Evolutionary conservation across 1,139 yeast genomes (phyloP).

Genomic region (Lodderomyces orthopsilosis): DNA sequence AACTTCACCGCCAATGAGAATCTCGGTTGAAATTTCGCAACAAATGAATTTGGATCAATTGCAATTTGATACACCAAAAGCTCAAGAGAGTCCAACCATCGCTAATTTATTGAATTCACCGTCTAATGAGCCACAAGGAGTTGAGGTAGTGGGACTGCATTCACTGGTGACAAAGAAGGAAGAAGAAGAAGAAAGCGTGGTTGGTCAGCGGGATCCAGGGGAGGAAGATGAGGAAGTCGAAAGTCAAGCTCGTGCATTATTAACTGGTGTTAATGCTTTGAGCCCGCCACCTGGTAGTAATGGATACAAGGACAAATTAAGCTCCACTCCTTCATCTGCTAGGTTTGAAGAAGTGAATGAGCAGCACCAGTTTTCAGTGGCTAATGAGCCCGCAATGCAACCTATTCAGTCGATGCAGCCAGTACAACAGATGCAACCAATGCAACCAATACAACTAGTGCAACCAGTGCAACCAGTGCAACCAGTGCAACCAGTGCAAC

Average conservation of each 20-base stretch:
- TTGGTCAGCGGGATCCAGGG: not conserved
- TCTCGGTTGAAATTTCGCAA: slow-evolving; percentile 18
- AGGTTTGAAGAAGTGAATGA: not conserved
- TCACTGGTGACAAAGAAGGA: slow-evolving; percentile 2
- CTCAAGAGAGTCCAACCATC: slow-evolving; percentile 16
- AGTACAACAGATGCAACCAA: not conserved
- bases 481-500: not conserved
- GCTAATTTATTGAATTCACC: slow-evolving; percentile 15
- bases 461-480: slow-evolving; percentile 1
- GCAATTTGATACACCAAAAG: slow-evolving; percentile 10
- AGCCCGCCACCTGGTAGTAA: slow-evolving; percentile 10
- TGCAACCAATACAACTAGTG: not conserved
- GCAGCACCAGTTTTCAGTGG: not conserved
- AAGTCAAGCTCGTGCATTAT: slow-evolving; percentile 5
- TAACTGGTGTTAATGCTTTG: slow-evolving; percentile 10
- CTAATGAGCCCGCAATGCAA: not conserved
- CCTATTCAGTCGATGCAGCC: not conserved
- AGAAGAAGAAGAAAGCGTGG: not conserved
- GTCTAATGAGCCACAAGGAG: not conserved
- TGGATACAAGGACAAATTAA: not conserved
- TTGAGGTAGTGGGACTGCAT: slow-evolving; percentile 3
- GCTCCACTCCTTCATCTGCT: not conserved
- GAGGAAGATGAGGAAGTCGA: not conserved
- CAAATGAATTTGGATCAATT: slow-evolving; percentile 14
- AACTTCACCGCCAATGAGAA: slow-evolving; percentile 17